Base-by-base conservation (phyloP, 495 filamentous ascomycete species). In the Mytilinidion resinicola region DNA sequence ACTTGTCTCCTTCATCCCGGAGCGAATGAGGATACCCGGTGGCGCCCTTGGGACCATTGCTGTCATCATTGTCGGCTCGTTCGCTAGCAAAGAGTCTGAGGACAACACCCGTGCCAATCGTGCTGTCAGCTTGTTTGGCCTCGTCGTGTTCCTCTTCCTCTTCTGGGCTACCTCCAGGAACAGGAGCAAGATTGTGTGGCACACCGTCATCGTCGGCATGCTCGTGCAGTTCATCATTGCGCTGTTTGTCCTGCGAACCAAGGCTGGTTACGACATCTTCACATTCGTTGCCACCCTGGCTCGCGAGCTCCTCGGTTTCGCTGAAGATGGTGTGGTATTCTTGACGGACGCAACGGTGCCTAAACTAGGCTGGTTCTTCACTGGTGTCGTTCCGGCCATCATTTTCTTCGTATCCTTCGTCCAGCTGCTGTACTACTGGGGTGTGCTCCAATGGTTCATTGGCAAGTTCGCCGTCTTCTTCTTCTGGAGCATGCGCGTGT, bases 351-450 rank as follows among this genome's bases (percentile, higher is more conserved):
- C 59, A 0, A 65, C 70, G 0, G 79, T 84, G 21, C 62, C 71
- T 0, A 34, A 72, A 14, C 58, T 66, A 0, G 50, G 35, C 3
- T 89, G 82, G 82, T 95, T 95, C 78, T 73, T 96, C 25, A 75
- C 83, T 51, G 74, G 74, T 17, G 87, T 92, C 38, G 72, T 91
- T 30, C 88, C 89, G 0, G 83, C 91, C 47, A 91, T 96, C 69
- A 87, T 95, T 68, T 96, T 96, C 80, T 96, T 96, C 78, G 83
- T 96, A 51, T 80, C 90, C 5, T 74, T 96, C 6, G 86, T 95
- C 17, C 87, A 95, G 70, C 78, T 95, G 20, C 70, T 90, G 12
- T 95, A 88, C 75, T 85, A 93, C 74, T 76, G 78, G 66, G 85
- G 84, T 4, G 72, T 89, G 42, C 74, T 96, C 20, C 91, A 95